These are phyloP conservation scores for Amphirosellinia nigrospora DNA, from an alignment of 495 filamentous ascomycete genomes.

Conservation along the genomic window DNA sequence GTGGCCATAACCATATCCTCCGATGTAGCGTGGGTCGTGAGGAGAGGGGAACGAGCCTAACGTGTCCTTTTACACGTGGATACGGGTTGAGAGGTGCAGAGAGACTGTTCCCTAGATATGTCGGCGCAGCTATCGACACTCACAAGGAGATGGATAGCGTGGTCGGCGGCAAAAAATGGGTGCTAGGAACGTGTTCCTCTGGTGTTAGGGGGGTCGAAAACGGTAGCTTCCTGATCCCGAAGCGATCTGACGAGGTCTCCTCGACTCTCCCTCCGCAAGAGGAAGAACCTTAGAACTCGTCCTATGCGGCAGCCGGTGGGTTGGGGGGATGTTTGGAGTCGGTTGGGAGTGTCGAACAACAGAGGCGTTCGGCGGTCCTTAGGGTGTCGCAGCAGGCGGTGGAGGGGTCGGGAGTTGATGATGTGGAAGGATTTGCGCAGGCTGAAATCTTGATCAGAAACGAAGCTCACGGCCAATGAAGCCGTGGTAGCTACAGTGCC, in stretches of 20 bases:
- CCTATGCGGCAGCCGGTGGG: conserved; percentile 98
- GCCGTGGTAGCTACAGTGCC: conserved; percentile 72
- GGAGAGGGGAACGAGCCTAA: conserved; percentile 18
- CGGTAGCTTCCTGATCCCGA: conserved; percentile 76
- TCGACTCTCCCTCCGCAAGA: conserved; percentile 93
- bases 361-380: conserved; percentile 50
- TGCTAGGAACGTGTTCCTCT: conserved; percentile 37
- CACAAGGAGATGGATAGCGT: conserved; percentile 28
- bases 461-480: conserved; percentile 65
- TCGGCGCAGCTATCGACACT: conserved; percentile 10
- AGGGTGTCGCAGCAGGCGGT: conserved; percentile 56
- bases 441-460: conserved; percentile 82
- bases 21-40: conserved; percentile 30
- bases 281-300: conserved; percentile 94
- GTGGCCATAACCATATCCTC: conserved; percentile 64
- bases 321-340: conserved; percentile 61
- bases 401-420: conserved; percentile 64
- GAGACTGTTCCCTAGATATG: conserved; percentile 1
- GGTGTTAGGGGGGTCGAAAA: conserved; percentile 88
- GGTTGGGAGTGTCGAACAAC: conserved; percentile 62
- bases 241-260: conserved; percentile 83
- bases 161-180: conserved; percentile 23
- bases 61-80: conserved; percentile 24
- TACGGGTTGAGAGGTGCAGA: conserved; percentile 21
- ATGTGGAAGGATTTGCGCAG: conserved; percentile 68